Evolutionary conservation across 2,329 filamentous ascomycete genomes (phyloP).

Genomic region (Helminthosporium solani): DNA sequence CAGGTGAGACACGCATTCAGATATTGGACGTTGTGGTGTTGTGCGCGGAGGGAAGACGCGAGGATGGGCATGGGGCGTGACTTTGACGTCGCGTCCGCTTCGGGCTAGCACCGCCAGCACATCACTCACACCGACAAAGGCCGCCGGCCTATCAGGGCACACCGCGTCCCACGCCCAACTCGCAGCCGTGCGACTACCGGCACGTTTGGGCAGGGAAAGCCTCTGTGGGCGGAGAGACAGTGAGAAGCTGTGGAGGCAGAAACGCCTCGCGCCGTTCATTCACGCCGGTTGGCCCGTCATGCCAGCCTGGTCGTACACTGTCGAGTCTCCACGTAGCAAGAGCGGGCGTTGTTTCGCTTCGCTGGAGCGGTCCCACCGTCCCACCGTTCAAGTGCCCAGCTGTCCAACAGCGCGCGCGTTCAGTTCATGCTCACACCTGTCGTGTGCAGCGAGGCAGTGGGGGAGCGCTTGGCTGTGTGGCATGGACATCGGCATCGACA

Average conservation of each 20-base stretch:
- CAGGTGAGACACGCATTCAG: conserved; percentile 8
- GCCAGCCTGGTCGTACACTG: conserved; percentile 28
- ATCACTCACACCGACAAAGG: conserved; percentile 41
- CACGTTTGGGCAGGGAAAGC: conserved; percentile 39
- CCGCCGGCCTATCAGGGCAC: conserved; percentile 30
- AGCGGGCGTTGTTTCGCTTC: conserved; percentile 15
- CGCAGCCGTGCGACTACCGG: conserved; percentile 37
- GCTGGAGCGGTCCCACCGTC: no score
- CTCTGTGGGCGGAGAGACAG: conserved; percentile 17
- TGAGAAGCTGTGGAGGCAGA: conserved; percentile 19
- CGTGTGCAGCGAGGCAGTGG: not conserved
- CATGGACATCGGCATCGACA: no score
- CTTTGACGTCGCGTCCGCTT: conserved; percentile 18
- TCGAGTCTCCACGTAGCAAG: conserved; percentile 44
- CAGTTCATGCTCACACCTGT: not conserved
- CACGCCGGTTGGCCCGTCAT: conserved; percentile 36
- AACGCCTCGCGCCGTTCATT: conserved; percentile 20
- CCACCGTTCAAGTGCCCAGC: conserved; percentile 20
- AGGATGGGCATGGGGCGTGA: conserved; percentile 31
- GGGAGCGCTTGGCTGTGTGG: no score
- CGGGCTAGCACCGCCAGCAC: conserved; percentile 36
- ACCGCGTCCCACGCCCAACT: conserved; percentile 36
- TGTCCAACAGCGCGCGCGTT: not conserved
- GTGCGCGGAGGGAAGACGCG: conserved; percentile 17
- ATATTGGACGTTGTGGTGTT: conserved; percentile 5